A percentile compares a stretch with the other conserved stretches of the same genome.
Evolutionary conservation across 1,284 basidiomycete species (phyloP).

Genomic region (Neonothopanus nambi): DNA sequence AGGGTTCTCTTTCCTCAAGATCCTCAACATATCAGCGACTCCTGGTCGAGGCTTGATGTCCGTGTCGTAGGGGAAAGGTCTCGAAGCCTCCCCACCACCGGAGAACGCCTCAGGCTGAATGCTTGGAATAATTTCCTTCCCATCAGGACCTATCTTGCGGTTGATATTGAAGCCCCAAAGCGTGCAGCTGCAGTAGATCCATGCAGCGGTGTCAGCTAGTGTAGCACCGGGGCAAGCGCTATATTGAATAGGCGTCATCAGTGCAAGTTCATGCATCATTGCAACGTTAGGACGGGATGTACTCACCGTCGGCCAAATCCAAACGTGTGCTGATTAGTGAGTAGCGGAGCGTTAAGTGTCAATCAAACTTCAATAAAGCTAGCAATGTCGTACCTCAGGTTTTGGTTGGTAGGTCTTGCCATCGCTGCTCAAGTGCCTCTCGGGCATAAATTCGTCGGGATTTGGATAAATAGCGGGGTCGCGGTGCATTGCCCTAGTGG

Average conservation of each 20-base stretch:
- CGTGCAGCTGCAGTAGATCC: slow-evolving; percentile 31
- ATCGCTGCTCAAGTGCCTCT: slow-evolving; percentile 32
- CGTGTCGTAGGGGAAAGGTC: too few species aligned
- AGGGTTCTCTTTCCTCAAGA: too few species aligned
- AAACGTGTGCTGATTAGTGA: too few species aligned
- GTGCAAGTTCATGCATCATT: neutral
- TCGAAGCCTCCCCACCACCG: too few species aligned
- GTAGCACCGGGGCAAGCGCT: slow-evolving; percentile 34
- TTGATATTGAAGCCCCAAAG: slow-evolving; percentile 35
- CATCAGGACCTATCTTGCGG: neutral
- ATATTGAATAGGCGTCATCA: neutral
- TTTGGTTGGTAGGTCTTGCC: neutral
- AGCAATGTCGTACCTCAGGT: neutral
- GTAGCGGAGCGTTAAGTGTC: too few species aligned
- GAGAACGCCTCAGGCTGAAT: too few species aligned
- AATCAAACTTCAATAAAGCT: too few species aligned
- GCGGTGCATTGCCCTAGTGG: slow-evolving; percentile 34
- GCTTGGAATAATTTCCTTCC: slow-evolving; percentile 4
- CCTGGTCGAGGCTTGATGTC: too few species aligned
- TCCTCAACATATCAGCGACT: too few species aligned
- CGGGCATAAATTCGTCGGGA: slow-evolving; percentile 31
- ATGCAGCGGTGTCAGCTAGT: slow-evolving; percentile 33
- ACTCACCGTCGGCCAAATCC: too few species aligned
- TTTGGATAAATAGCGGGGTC: slow-evolving; percentile 31
- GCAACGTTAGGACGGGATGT: neutral